Percentiles rank a stretch among this genome's conserved stretches.
phyloP scores from a whole-genome alignment of 805 yeast species.

The Pachysolen tannophilus region DNA sequence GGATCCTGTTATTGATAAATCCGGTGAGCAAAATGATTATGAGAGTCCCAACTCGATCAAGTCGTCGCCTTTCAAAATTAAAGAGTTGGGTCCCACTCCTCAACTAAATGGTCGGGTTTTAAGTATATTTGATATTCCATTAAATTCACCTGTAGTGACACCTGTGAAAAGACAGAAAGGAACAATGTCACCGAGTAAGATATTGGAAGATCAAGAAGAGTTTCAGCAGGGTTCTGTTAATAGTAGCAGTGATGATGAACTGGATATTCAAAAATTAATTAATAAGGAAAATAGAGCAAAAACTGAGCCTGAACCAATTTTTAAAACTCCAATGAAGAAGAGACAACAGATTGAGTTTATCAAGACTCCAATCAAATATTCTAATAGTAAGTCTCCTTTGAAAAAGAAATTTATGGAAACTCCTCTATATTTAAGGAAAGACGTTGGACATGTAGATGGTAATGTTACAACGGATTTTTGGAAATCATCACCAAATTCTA shows the following conservation, averaged over 20 bases:
- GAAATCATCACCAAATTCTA: background rate
- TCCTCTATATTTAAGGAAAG: constrained; percentile 5
- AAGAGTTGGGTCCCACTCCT: constrained; percentile 79
- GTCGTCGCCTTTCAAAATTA: constrained; percentile 8
- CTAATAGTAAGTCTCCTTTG: background rate
- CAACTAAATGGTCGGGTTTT: constrained; percentile 72
- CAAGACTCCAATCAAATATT: constrained; percentile 13
- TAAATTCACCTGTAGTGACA: constrained; percentile 7
- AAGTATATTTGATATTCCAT: constrained; percentile 55
- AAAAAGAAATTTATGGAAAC: constrained; percentile 3
- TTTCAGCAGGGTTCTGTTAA: background rate
- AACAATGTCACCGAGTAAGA: no score
- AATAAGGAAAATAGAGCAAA: background rate
- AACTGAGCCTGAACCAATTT: constrained; percentile 8
- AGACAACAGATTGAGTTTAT: background rate
- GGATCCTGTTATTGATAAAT: no score
- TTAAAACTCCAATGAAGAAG: constrained; percentile 21
- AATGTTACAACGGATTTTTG: constrained; percentile 1
- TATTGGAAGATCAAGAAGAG: no score
- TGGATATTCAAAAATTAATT: constrained; percentile 4
- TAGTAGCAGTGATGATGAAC: background rate
- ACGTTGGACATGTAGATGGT: background rate
- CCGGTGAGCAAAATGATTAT: constrained; percentile 5
- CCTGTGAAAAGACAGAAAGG: no score
- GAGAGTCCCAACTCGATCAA: constrained; percentile 12